Evolutionary conservation across 1,284 basidiomycete species (phyloP).

Genomic region (Ustilago bromivora): DNA sequence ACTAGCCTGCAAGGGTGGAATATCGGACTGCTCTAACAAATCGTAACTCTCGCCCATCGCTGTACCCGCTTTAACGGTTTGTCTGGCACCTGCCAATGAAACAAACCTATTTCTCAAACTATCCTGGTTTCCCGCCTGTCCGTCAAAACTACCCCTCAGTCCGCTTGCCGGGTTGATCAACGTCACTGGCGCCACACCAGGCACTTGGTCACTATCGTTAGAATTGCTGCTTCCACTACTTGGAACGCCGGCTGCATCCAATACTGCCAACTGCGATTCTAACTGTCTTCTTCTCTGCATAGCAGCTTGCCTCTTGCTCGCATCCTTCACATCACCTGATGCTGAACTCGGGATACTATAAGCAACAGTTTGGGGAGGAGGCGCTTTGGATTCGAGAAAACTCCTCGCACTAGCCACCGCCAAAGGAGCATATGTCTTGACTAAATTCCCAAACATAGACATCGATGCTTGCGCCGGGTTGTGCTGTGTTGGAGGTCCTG

Average conservation of each 20-base stretch:
- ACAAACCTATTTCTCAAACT: constrained; percentile 26
- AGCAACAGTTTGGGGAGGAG: constrained; percentile 20
- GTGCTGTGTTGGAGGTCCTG: constrained; percentile 37
- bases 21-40: constrained; percentile 45
- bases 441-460: constrained; percentile 35
- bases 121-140: constrained; percentile 1
- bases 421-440: constrained; percentile 41
- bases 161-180: constrained; percentile 16
- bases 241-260: constrained; percentile 30
- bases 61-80: constrained; percentile 22
- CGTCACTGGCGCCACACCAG: constrained; percentile 16
- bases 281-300: constrained; percentile 27
- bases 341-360: constrained; percentile 21
- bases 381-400: constrained; percentile 32
- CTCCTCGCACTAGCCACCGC: constrained; percentile 35
- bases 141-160: neutral
- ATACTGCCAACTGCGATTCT: constrained; percentile 36
- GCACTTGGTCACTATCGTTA: constrained; percentile 8
- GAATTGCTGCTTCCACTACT: constrained; percentile 17
- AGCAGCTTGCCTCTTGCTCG: constrained; percentile 21
- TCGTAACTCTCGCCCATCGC: constrained; percentile 45
- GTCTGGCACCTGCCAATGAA: neutral
- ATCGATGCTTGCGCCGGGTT: constrained; percentile 41
- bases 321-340: neutral
- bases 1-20: constrained; percentile 14